These are phyloP conservation scores for Ophiosphaerella herpotricha DNA, from an alignment of 2,329 filamentous ascomycete species.

Conservation along the genomic window DNA sequence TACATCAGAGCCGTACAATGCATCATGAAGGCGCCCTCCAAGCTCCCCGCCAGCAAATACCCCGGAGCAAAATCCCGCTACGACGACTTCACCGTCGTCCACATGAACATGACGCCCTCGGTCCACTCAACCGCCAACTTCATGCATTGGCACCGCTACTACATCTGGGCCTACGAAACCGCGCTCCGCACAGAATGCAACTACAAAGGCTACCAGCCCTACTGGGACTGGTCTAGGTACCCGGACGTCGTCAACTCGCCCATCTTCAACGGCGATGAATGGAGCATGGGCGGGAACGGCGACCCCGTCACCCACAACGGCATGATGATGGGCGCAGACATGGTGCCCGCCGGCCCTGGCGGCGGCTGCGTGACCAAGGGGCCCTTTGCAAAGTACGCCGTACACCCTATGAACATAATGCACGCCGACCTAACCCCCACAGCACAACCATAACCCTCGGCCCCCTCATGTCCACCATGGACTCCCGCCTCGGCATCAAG, in stretches of 20 bases:
- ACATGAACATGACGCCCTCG: constrained; percentile 38
- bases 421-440: background rate
- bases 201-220: constrained; percentile 50
- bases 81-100: constrained; percentile 42
- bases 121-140: constrained; percentile 40
- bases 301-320: constrained; percentile 30
- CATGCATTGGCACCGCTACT: constrained; percentile 49
- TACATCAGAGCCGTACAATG: constrained; percentile 43
- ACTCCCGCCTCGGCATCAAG: constrained; percentile 33
- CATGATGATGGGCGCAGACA: constrained; percentile 15
- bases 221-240: constrained; percentile 60
- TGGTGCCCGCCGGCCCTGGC: constrained; percentile 55
- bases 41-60: constrained; percentile 29
- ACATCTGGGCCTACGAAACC: constrained; percentile 49
- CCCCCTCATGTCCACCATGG: constrained; percentile 48
- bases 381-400: constrained; percentile 53
- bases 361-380: constrained; percentile 61
- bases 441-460: constrained; percentile 50
- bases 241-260: constrained; percentile 53
- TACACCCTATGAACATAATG: background rate
- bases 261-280: constrained; percentile 61
- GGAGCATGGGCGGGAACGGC: constrained; percentile 55
- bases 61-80: constrained; percentile 40
- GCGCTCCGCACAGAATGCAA: constrained; percentile 49
- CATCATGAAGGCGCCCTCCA: constrained; percentile 31